A percentile compares a stretch with the other conserved stretches of the same genome.
Conservation (phyloP, 1,284 basidiomycete species). For the Nidula niveotomentosa region DNA sequence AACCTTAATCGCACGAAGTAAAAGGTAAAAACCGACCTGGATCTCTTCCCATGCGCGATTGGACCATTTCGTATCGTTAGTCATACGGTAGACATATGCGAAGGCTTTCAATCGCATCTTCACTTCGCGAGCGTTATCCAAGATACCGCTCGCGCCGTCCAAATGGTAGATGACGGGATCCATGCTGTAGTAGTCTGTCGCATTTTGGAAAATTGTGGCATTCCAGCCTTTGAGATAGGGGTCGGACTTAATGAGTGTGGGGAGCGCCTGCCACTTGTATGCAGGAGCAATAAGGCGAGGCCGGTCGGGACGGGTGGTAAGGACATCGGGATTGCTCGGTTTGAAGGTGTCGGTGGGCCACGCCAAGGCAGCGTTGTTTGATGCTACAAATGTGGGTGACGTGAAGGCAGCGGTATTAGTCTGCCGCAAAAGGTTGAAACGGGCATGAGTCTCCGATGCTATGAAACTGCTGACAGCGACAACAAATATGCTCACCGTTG, state of each 20-base stretch:
- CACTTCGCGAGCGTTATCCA: constrained; percentile 89
- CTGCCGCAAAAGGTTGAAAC: constrained; percentile 30
- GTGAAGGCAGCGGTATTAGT: constrained; percentile 81
- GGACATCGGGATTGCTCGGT: constrained; percentile 58
- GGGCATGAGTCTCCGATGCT: constrained; percentile 1
- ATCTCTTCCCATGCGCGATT: constrained; percentile 87
- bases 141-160: constrained; percentile 89
- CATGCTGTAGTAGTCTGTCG: constrained; percentile 64
- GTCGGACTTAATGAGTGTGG: constrained; percentile 77
- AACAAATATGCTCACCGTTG: constrained; percentile 59
- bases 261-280: constrained; percentile 91
- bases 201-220: constrained; percentile 89
- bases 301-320: constrained; percentile 72
- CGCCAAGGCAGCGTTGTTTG: constrained; percentile 44
- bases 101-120: constrained; percentile 94
- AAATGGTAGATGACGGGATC: constrained; percentile 71
- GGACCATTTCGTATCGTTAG: constrained; percentile 87
- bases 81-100: constrained; percentile 89
- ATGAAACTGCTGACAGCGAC: constrained; percentile 3
- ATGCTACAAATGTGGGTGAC: constrained; percentile 67
- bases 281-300: constrained; percentile 90
- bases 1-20: not conserved
- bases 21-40: constrained; percentile 44
- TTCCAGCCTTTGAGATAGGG: constrained; percentile 93
- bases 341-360: constrained; percentile 82